Base-by-base conservation (phyloP, 1,284 basidiomycete species). In the Mycosarcoma mackinlayi region DNA sequence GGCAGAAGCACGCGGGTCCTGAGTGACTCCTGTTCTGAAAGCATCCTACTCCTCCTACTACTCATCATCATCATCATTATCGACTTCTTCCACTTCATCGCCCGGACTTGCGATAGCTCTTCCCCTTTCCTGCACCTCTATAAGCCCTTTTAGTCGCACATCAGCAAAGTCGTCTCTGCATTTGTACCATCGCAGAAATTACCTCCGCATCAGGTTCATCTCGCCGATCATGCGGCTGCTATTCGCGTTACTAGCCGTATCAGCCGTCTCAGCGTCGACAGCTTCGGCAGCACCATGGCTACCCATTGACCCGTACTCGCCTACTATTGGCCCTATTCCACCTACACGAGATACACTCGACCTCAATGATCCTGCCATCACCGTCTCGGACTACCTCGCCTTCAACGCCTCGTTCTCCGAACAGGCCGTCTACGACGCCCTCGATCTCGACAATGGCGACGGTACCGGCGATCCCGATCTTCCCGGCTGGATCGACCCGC, bases 401-500 rank as follows among this genome's bases (percentile, higher is more conserved):
- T 73, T 48, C 58, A 74, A 66, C 39, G 39, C 40, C 18, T 53
- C 55, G 2, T 74, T 74, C 45, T 60, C 55, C 10, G 72, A 67
- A 53, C 44, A 67, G 7, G 60, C 48, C 1, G 68, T 72, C 9
- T 75, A 53, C 40, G 13, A 41, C 9, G 73, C 68, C 11, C 44
- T 61, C 18, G 59, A 75, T 33, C 59, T 70, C 16, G 73, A 75
- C 53, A 56, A 67, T 11, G 62, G 63, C 3, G 54, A 71, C 34
- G 57, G 62, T 9, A 48, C 53, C 6, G 61, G 67, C 11, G 54
- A 68, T 30, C 73, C 74, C 0, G 57, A 71, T 7, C 37, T 54
- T 5, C 60, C 58, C 0, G 64, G 78, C 2, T 81, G 79, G 79
- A 41, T 69, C 31, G 62, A 74, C 24, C 79, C 79, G 2, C 54